Conservation (phyloP, 2,329 filamentous ascomycete genomes). For the Exophiala aquamarina region DNA sequence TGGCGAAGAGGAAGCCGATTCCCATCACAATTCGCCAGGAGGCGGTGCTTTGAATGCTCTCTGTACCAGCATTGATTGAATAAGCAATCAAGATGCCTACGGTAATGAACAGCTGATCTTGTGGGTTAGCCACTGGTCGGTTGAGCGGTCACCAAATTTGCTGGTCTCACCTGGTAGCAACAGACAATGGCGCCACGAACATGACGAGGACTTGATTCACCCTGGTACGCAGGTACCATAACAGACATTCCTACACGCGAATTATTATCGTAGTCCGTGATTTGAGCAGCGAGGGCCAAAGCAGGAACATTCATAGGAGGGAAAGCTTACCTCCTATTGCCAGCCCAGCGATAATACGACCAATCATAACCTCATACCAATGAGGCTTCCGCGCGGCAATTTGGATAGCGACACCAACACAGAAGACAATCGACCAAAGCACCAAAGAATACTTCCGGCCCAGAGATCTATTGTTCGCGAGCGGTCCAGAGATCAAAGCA, state of each 20-base stretch:
- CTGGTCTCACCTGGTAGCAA: slow-evolving; percentile 39
- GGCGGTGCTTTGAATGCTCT: slow-evolving; percentile 41
- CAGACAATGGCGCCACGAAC: slow-evolving; percentile 49
- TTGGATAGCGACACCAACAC: slow-evolving; percentile 48
- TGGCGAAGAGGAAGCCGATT: slow-evolving; percentile 57
- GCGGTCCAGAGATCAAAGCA: slow-evolving; percentile 43
- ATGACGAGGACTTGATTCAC: slow-evolving; percentile 47
- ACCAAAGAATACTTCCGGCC: slow-evolving; percentile 47
- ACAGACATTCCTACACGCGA: slow-evolving; percentile 34
- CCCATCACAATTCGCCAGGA: slow-evolving; percentile 54
- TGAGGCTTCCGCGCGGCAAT: slow-evolving; percentile 39
- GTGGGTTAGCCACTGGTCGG: no score
- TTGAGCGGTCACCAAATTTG: neutral
- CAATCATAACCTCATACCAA: slow-evolving; percentile 47
- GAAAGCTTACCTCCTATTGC: slow-evolving; percentile 41
- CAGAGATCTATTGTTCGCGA: slow-evolving; percentile 33
- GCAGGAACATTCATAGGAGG: no score
- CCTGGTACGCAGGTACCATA: slow-evolving; percentile 50
- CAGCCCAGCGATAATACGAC: slow-evolving; percentile 47
- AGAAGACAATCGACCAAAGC: slow-evolving; percentile 46
- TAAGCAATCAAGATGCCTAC: slow-evolving; percentile 51
- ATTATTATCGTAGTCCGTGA: no score
- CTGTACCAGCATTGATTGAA: slow-evolving; percentile 50
- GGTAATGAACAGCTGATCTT: slow-evolving; percentile 44
- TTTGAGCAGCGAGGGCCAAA: no score